Evolutionary conservation across 2,329 filamentous ascomycete genomes (phyloP), one percentile per base, ranked within the genome.

Genomic region (Triangularia setosa): DNA sequence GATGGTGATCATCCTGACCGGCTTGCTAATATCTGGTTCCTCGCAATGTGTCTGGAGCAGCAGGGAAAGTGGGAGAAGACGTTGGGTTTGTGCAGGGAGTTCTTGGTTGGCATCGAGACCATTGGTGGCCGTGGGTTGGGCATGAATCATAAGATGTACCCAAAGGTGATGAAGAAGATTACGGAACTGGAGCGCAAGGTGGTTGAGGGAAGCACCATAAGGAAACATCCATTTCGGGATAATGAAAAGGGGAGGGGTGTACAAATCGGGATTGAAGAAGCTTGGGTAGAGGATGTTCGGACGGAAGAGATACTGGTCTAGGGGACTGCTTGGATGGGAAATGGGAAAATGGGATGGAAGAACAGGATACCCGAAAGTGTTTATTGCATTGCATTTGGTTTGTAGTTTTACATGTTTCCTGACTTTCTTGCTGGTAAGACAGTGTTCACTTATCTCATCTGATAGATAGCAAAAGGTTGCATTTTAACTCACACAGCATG

Each of bases 1-100:
- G 65, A 67, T 25, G 69, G 68, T 6, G 69, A 71, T 53, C 69
- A 70, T 35, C 64, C 64, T 11, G 70, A 67, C 25, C 68, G 67
- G 9, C 55, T 70, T 54, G 48, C 58, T 4, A 55, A 60, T 12
- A 48, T 70, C 21, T 70, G 65, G 64, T 56, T 56, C 11, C 53
- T 67, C 8, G 40, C 64, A 12, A 52, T 44, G 18, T 71, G 69
- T 55, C 40, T 71, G 14, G 63, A 64, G 56, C 59, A 57, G 30
- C 63, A 70, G 61, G 65, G 59, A 1, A 68, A 63, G 60, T 59
- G 63, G 33, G 54, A 66, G 16, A 58, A 65, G 44, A 66, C 65
- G 12, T n/a, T 69, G 18, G 60, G 66, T 3, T 57, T 65, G 12
- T 71, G 67, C 30, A 35, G 35, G 11, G 60, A 66, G 33, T 48